Evolutionary conservation across 1,139 yeast species (phyloP), one percentile per base, ranked within the genome.

Genomic region (Trichomonascaceae sp.): DNA sequence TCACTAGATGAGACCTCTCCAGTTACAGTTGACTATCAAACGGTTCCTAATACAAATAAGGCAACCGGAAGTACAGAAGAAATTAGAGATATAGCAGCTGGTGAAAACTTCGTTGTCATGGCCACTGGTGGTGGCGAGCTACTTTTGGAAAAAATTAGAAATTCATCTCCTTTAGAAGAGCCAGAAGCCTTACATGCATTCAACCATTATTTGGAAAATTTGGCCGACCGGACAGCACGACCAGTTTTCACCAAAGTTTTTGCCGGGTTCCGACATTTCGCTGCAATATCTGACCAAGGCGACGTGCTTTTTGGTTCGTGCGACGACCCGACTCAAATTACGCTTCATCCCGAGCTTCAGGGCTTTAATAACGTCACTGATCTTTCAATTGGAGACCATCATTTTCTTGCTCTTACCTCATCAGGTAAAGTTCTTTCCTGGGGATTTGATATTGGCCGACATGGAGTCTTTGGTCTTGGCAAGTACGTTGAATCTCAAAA

Each of bases 381-480:
- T 3, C 70, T 87, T 1, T 83, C 82, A 1, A 78, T 84, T 56
- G 96, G 95, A 0, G 95, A 87, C 65, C 84, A 85, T 63, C 96
- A 87, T 65, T 76, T 70, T 49, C 64, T 87, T 53, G 95, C 89
- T 0, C 70, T 87, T 10, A 75, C 84, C 1, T 73, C 74, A 48
- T 74, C 76, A 13, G 95, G 95, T 0, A 74, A 77, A 2, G 59
- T 85, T n/a, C 73, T 78, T 52, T 72, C 84, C 4, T 87, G 95
- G 93, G 95, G 95, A 0, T 56, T 74, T 3, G 93, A 87, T 62
- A 76, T 84, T 13, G 71, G 73, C 43, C 61, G 66, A 6, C 83
- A 89, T 67, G 95, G 95, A 1, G 83, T 88, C 62, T 68, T 87
- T 38, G 95, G 95, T 0, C 63, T 85, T 5, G 93, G 93, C 0